Base-by-base conservation (phyloP, 139 green algal genomes). In the Cymbomonas tetramitiformis region DNA sequence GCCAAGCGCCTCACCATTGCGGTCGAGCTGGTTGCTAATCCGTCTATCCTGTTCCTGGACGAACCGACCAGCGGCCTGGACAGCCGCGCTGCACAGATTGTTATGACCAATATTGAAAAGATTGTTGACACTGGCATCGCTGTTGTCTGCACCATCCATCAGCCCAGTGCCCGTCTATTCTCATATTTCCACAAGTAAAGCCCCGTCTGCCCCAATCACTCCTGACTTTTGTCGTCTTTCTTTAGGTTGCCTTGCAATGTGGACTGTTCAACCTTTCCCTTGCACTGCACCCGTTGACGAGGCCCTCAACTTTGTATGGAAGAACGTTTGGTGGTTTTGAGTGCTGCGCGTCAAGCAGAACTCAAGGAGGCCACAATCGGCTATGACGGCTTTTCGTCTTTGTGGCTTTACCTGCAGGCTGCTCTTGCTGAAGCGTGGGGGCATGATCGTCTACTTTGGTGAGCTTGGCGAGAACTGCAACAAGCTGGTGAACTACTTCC, bases 121-220 rank as follows among this genome's bases (percentile, higher is more conserved):
- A 80, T 90, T 12, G 82, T 74, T 3, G 47, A 72, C 39, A 81
- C 69, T 12, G 78, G 80, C 19, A 76, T 86, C 38, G 93, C 87
- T 2, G 79, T 95, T 5, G 83, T 94, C 36, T 83, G 83, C 21
- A 95, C 86, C 52, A 93, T 95, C 53, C 86, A 95, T 66, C 86
- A 95, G 65, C 86, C 86, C 18, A 66, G 52, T 32, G 41, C 31
- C 18, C 39, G 58, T 24, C 51, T 74, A 15, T 74, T 74, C 60
- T 19, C 59, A 23, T 46, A 57, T 19, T 75, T 75, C 43, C 51
- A 75, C 48, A 38, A 63, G 5, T n/a, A n/a, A n/a, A n/a, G n/a
- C n/a, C n/a, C n/a, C n/a, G n/a, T n/a, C n/a, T n/a, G n/a, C n/a
- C n/a, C n/a, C n/a, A n/a, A n/a, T n/a, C n/a, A n/a, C n/a, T n/a